Evolutionary conservation across 1,284 basidiomycete genomes (phyloP), one percentile per base, ranked within the genome.

Genomic region (Ustilago esculenta): DNA sequence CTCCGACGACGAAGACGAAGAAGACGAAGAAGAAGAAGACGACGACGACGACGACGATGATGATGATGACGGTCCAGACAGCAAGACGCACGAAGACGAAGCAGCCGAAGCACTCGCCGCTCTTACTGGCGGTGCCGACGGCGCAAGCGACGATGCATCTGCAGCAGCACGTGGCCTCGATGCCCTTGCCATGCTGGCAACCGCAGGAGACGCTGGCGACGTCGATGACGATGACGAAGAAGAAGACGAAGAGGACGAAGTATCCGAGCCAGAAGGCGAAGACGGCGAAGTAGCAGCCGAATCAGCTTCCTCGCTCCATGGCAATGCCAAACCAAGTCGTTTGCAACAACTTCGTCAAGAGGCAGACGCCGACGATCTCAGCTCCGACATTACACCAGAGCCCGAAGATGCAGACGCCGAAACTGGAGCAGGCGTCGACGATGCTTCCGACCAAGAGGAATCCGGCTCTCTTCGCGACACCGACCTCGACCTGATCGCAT

Each of bases 111-210:
- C 66, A 14, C 58, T 75, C 14, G 73, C 73, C 7, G 73, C 73
- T 7, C 57, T 75, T 17, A 73, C 73, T 8, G 73, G 60, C 24
- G 66, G 51, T 21, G 43, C 57, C 11, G 66, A 65, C 1, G 47
- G 39, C 33, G 41, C 60, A 2, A 48, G 30, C 10, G 45, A 58
- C 4, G 46, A 65, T 25, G 45, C 42, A 10, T 33, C 49, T 12
- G 56, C 37, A 27, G 58, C 53, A 21, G 73, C 72, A 17, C 63
- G 48, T n/a, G 72, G 68, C 23, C 63, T 79, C 15, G 74, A 72
- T 23, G 77, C 67, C 1, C 72, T 80, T 15, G 76, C 76, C 21
- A 70, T 70, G 7, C 64, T 77, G 9, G 77, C 72, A 17, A 65
- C 77, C 5, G 61, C 67, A 9, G 52, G 54, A 18, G 48, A 48